A percentile compares a stretch with the other conserved stretches of the same genome.
Conservation (phyloP, 495 filamentous ascomycete species). For the Neurospora sp. region DNA sequence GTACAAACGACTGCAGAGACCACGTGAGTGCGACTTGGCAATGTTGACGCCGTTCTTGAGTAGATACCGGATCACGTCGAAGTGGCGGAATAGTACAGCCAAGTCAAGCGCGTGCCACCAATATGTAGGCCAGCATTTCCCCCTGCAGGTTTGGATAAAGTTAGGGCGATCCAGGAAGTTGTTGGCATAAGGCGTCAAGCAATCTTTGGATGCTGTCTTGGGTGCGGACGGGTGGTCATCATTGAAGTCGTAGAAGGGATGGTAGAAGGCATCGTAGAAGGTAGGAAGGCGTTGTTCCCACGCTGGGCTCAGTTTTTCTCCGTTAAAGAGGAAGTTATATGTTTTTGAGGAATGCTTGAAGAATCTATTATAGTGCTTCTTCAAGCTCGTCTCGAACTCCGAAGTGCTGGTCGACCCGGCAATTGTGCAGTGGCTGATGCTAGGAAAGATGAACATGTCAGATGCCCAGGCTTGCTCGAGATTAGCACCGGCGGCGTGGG, state of each 20-base stretch:
- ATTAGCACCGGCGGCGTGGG: slow-evolving; percentile 2
- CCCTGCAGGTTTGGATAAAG: neutral
- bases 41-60: neutral
- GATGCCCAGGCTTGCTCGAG: slow-evolving; percentile 1
- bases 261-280: neutral
- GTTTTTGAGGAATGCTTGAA: neutral
- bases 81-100: neutral
- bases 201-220: too few relatives aligned
- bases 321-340: neutral
- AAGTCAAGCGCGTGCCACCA: neutral
- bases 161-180: neutral
- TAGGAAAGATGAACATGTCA: neutral
- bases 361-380: neutral
- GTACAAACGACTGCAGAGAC: neutral
- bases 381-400: neutral
- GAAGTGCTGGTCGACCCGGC: neutral
- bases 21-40: neutral
- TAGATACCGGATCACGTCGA: neutral
- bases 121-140: neutral
- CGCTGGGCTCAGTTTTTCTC: neutral
- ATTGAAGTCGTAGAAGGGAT: neutral
- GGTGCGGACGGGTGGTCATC: neutral
- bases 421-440: neutral
- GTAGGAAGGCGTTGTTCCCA: neutral
- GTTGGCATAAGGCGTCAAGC: neutral